These are phyloP conservation scores for Wilhelminamyces savonicus DNA, from an alignment of 805 yeast genomes.

Conservation along the genomic window DNA sequence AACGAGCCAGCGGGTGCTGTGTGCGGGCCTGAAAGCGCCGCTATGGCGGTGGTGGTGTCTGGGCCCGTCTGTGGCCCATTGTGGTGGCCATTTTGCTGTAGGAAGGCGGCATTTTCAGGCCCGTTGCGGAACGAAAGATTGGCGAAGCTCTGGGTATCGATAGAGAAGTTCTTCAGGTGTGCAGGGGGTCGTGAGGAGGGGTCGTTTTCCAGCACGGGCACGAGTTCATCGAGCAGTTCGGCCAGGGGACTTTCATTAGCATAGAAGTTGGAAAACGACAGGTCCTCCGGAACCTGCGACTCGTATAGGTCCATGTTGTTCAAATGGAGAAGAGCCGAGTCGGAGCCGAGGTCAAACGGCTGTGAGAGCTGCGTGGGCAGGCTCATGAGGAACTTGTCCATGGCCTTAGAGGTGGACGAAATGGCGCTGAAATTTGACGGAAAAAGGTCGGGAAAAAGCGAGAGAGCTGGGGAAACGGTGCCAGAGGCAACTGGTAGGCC, in stretches of 20 bases:
- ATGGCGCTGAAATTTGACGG: background rate
- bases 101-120: no score
- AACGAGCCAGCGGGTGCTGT: no score
- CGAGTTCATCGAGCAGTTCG: conserved; percentile 7
- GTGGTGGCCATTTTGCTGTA: no score
- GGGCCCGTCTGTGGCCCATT: no score
- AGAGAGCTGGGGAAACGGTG: no score
- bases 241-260: conserved; percentile 1
- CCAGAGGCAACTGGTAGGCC: no score
- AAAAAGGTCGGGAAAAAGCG: no score
- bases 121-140: no score
- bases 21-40: background rate
- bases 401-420: conserved; percentile 7
- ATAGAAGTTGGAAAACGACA: background rate
- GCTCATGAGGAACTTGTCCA: conserved; percentile 36
- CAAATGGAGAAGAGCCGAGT: conserved; percentile 3
- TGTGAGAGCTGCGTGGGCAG: conserved; percentile 33
- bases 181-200: conserved; percentile 2
- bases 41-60: background rate
- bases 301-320: conserved; percentile 2
- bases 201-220: conserved; percentile 11
- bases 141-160: no score
- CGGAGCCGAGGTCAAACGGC: conserved; percentile 15
- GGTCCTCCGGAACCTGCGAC: conserved; percentile 1
- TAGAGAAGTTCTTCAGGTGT: no score